phyloP scores from a whole-genome alignment of 192 early-diverging fungal species.

The Umbelopsis isabellina region DNA sequence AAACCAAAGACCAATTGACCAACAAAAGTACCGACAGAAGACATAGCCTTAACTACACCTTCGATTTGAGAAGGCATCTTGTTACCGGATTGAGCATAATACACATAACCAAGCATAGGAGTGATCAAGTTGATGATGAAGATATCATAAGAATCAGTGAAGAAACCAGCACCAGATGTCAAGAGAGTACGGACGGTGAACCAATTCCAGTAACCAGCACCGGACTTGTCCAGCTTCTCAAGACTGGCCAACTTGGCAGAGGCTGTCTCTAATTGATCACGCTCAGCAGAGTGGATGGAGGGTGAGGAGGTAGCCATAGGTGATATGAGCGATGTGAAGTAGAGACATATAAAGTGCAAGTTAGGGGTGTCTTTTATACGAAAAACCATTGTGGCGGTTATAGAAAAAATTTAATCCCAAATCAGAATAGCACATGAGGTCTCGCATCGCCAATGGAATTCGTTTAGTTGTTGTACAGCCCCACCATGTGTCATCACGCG shows the following conservation, averaged over 20 bases:
- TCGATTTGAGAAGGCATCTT: conserved; percentile 73
- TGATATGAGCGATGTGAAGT: not conserved
- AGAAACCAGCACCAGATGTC: conserved; percentile 77
- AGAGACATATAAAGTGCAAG: too few relatives aligned
- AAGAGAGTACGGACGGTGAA: conserved; percentile 72
- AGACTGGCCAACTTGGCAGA: conserved; percentile 30
- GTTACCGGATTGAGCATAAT: conserved; percentile 53
- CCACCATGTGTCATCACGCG: conserved; percentile 16
- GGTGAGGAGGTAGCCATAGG: not conserved
- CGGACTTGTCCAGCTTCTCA: conserved; percentile 31
- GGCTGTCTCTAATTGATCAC: conserved; percentile 21
- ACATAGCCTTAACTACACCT: conserved; percentile 80
- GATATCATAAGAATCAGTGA: conserved; percentile 95
- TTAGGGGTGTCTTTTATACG: conserved; percentile 2
- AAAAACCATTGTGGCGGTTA: not conserved
- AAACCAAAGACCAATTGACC: conserved; percentile 88
- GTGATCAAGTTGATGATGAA: conserved; percentile 91
- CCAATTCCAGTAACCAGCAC: conserved; percentile 50
- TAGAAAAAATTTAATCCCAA: not conserved
- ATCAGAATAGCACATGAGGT: conserved; percentile 3
- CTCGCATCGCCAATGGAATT: not conserved
- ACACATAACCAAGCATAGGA: conserved; percentile 83
- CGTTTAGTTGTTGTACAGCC: not conserved
- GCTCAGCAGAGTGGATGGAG: not conserved
- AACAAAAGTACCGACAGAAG: conserved; percentile 82